These are phyloP conservation scores for Salvia miltiorrhiza DNA, from an alignment of 257 asterid genomes.

Conservation along the genomic window DNA sequence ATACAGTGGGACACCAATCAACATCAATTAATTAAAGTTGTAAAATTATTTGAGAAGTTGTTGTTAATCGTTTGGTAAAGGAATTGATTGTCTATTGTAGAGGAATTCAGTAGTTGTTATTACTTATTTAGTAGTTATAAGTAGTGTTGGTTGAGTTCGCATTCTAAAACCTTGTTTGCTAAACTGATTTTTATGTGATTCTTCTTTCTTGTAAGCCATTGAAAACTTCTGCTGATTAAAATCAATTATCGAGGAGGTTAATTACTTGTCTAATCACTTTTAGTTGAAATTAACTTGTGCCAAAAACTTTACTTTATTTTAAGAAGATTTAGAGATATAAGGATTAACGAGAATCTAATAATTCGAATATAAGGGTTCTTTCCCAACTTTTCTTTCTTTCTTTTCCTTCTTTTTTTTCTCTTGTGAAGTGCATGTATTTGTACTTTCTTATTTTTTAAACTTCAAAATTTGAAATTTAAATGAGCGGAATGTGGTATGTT, in stretches of 20 bases:
- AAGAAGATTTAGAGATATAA: neutral
- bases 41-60: too few species aligned
- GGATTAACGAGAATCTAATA: neutral
- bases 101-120: too few species aligned
- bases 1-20: too few species aligned
- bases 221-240: neutral
- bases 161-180: neutral
- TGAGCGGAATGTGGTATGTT: neutral
- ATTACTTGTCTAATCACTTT: neutral
- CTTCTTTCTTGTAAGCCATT: too few species aligned
- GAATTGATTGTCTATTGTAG: too few species aligned
- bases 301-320: slow-evolving; percentile 1
- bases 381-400: neutral
- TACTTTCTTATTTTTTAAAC: neutral
- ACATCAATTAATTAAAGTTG: too few species aligned
- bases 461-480: slow-evolving; percentile 1
- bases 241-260: too few species aligned
- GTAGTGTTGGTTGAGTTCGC: neutral
- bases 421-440: neutral
- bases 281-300: neutral
- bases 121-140: neutral
- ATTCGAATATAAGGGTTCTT: neutral
- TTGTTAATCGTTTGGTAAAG: too few species aligned
- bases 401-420: neutral
- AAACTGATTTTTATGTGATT: too few species aligned